A percentile compares a stretch with the other conserved stretches of the same genome.
phyloP scores from a whole-genome alignment of 2,329 filamentous ascomycete genomes.

The Ascochyta pisi region DNA sequence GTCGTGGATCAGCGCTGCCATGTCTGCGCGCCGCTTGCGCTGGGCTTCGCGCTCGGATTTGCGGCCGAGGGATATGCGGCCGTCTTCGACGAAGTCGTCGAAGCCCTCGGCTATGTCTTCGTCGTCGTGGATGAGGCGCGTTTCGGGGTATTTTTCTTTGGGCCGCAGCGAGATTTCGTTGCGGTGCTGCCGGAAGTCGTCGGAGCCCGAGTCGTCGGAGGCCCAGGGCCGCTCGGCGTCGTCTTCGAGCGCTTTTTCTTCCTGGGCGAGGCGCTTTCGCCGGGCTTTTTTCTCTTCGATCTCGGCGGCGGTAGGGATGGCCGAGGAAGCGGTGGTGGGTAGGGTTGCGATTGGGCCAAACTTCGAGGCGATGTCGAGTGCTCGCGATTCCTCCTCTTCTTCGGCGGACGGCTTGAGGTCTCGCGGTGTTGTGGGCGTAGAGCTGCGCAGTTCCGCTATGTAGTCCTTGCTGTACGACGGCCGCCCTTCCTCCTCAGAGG shows the following conservation, averaged over 20 bases:
- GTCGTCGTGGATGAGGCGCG: conserved; percentile 80
- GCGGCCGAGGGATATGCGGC: conserved; percentile 76
- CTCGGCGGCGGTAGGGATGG: conserved; percentile 81
- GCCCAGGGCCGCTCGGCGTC: conserved; percentile 53
- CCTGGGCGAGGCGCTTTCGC: conserved; percentile 77
- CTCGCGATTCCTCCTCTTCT: conserved; percentile 55
- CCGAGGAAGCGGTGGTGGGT: conserved; percentile 40
- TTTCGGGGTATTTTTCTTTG: conserved; percentile 70
- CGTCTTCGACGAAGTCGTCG: conserved; percentile 89
- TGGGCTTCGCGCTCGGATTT: conserved; percentile 77
- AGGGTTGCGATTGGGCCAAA: conserved; percentile 62
- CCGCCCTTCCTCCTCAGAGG: conserved; percentile 65
- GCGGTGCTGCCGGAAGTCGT: conserved; percentile 48
- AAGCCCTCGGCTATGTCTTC: conserved; percentile 94
- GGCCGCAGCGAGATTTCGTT: conserved; percentile 58
- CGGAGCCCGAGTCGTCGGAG: conserved; percentile 48
- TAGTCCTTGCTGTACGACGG: conserved; percentile 88
- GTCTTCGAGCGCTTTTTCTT: conserved; percentile 66
- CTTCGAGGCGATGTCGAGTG: conserved; percentile 57
- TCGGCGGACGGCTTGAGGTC: conserved; percentile 55
- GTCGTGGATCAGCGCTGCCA: conserved; percentile 81
- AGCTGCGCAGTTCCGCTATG: conserved; percentile 82
- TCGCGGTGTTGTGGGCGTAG: conserved; percentile 82
- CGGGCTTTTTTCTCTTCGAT: conserved; percentile 92
- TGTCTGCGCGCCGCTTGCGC: conserved; percentile 72